These are phyloP conservation scores for Bacidia rubella DNA, from an alignment of 495 filamentous ascomycete species.

Conservation along the genomic window DNA sequence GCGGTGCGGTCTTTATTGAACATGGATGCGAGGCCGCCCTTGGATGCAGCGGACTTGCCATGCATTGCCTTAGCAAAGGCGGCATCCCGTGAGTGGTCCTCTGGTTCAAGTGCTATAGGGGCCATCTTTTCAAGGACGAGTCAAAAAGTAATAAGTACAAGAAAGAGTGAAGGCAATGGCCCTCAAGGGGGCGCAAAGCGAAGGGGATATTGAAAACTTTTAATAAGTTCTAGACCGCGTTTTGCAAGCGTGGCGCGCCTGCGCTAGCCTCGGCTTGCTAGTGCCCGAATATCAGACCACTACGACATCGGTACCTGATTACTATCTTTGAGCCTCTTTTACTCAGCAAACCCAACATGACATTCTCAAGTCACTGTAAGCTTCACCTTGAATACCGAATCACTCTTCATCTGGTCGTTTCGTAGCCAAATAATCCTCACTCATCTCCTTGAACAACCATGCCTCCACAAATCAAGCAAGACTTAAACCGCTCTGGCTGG, in stretches of 20 bases:
- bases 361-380: neutral
- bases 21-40: conserved; percentile 70
- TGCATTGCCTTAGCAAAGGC: conserved; percentile 87
- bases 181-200: neutral
- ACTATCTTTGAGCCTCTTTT: neutral
- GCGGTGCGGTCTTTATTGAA: conserved; percentile 68
- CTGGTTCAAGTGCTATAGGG: conserved; percentile 59
- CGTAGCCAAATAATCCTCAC: too few relatives aligned
- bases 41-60: conserved; percentile 60
- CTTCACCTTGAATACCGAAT: too few relatives aligned
- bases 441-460: neutral
- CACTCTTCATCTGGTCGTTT: too few relatives aligned
- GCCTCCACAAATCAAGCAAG: conserved; percentile 69
- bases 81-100: conserved; percentile 83
- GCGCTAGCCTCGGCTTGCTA: neutral
- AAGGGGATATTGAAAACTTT: neutral
- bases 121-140: conserved; percentile 45
- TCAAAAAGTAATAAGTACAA: neutral
- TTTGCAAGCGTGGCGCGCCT: neutral
- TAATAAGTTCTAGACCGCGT: neutral
- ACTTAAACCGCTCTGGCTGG: conserved; percentile 91
- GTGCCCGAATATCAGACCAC: neutral
- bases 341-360: neutral
- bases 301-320: too few relatives aligned
- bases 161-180: neutral